Percentiles rank a stretch among this genome's conserved stretches.
Conservation (phyloP, 2,329 filamentous ascomycete species). For the Endocalyx cinctus region DNA sequence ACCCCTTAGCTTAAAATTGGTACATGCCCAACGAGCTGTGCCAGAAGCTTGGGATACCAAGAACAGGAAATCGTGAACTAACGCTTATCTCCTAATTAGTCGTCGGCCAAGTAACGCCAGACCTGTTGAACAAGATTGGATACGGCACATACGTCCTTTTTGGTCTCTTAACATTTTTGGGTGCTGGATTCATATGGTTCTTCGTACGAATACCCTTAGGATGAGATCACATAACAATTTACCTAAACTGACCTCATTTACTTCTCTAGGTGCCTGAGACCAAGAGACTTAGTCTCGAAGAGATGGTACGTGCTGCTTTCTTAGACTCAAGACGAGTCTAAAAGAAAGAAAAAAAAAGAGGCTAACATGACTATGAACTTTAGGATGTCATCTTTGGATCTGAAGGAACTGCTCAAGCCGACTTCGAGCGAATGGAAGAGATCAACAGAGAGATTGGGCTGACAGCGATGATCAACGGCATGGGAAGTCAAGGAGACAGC, state of each 20-base stretch:
- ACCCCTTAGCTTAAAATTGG: too few relatives aligned
- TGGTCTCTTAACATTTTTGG: conserved; percentile 58
- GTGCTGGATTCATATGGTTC: conserved; percentile 58
- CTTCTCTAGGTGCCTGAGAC: conserved; percentile 47
- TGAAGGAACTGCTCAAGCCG: conserved; percentile 61
- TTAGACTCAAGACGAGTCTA: background rate
- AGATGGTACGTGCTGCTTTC: conserved; percentile 44
- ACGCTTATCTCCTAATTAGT: conserved; percentile 40
- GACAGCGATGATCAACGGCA: conserved; percentile 31
- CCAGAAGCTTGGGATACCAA: too few relatives aligned
- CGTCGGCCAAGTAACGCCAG: conserved; percentile 65
- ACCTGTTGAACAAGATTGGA: conserved; percentile 59
- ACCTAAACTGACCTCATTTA: too few relatives aligned
- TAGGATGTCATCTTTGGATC: conserved; percentile 63
- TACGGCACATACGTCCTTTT: conserved; percentile 73
- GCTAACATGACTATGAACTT: background rate
- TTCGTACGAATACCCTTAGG: conserved; percentile 36
- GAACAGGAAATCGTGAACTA: background rate
- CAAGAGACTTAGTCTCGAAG: conserved; percentile 58
- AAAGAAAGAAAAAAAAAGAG: background rate
- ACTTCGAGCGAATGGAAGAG: conserved; percentile 67
- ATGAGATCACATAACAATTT: too few relatives aligned
- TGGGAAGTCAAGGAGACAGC: conserved; percentile 14
- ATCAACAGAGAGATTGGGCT: conserved; percentile 68
- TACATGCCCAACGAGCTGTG: too few relatives aligned